Percentiles rank a stretch among this genome's conserved stretches.
These are phyloP conservation scores for Pseudonectria buxi DNA, from an alignment of 2,329 filamentous ascomycete genomes.

Conservation along the genomic window DNA sequence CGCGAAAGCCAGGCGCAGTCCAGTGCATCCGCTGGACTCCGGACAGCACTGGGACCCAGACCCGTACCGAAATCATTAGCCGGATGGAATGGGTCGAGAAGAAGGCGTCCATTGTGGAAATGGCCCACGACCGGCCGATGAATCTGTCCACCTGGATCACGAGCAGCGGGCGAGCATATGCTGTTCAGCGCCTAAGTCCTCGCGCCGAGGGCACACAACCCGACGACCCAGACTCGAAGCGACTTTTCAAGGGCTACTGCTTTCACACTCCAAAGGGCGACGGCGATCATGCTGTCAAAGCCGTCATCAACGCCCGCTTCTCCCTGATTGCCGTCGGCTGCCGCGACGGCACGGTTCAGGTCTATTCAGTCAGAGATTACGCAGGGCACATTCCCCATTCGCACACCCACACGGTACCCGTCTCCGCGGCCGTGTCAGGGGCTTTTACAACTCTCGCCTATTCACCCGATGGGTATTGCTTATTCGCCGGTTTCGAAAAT, in stretches of 20 bases:
- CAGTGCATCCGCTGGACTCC: conserved; percentile 95
- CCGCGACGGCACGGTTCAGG: conserved; percentile 67
- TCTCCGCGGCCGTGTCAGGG: conserved; percentile 62
- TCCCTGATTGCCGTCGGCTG: conserved; percentile 88
- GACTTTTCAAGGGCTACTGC: conserved; percentile 81
- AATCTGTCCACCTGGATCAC: conserved; percentile 91
- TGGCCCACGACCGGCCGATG: conserved; percentile 95
- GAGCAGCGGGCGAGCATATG: conserved; percentile 79
- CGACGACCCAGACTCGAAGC: conserved; percentile 47
- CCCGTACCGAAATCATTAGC: conserved; percentile 81
- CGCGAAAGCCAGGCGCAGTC: conserved; percentile 83
- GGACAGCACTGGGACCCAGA: conserved; percentile 74
- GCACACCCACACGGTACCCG: conserved; percentile 65
- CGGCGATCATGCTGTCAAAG: conserved; percentile 58
- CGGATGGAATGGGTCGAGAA: conserved; percentile 82
- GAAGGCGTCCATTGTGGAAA: conserved; percentile 68
- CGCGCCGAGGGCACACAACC: conserved; percentile 33
- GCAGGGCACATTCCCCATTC: conserved; percentile 85
- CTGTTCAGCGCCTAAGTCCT: conserved; percentile 65
- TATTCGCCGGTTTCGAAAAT: conserved; percentile 86
- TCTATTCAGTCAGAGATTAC: conserved; percentile 94
- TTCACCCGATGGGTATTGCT: conserved; percentile 91
- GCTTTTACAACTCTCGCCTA: conserved; percentile 69
- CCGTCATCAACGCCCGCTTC: conserved; percentile 88
- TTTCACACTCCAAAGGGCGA: conserved; percentile 68